Percentiles rank a stretch among this genome's conserved stretches.
These are phyloP conservation scores for Fusarium fujikuroi DNA, from an alignment of 2,329 filamentous ascomycete genomes.

Conservation along the genomic window DNA sequence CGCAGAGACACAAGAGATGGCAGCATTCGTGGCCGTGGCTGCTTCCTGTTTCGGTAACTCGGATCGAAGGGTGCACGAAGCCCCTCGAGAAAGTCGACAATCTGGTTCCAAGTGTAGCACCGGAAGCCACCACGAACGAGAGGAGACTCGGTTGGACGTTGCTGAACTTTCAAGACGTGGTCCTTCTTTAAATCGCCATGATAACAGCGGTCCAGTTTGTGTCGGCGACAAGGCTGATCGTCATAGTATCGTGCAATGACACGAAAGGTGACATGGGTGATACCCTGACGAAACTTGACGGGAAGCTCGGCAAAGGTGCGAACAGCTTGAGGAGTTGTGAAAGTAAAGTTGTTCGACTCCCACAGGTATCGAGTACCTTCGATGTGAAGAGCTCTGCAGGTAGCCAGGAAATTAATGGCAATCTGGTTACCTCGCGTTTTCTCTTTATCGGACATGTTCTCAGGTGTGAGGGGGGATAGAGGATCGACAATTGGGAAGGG, in stretches of 20 bases:
- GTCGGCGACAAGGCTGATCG: constrained; percentile 55
- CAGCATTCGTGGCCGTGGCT: constrained; percentile 56
- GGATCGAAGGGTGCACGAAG: constrained; percentile 63
- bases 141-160: constrained; percentile 57
- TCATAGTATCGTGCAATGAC: constrained; percentile 67
- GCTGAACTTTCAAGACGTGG: constrained; percentile 55
- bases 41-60: constrained; percentile 48
- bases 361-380: constrained; percentile 64
- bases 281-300: constrained; percentile 53
- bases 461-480: constrained; percentile 56
- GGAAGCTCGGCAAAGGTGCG: constrained; percentile 61
- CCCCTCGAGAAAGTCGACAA: constrained; percentile 63
- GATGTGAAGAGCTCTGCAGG: constrained; percentile 59
- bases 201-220: constrained; percentile 55
- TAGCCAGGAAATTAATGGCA: constrained; percentile 63
- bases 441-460: constrained; percentile 58
- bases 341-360: constrained; percentile 63
- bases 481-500: constrained; percentile 64
- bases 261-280: constrained; percentile 61
- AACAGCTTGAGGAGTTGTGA: constrained; percentile 63
- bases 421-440: constrained; percentile 59
- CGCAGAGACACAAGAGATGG: constrained; percentile 60
- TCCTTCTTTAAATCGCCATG: constrained; percentile 57
- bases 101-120: constrained; percentile 65
- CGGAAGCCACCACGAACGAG: constrained; percentile 63